Base-by-base conservation (phyloP, 257 asterid genomes). In the Gardenia jasminoides region DNA sequence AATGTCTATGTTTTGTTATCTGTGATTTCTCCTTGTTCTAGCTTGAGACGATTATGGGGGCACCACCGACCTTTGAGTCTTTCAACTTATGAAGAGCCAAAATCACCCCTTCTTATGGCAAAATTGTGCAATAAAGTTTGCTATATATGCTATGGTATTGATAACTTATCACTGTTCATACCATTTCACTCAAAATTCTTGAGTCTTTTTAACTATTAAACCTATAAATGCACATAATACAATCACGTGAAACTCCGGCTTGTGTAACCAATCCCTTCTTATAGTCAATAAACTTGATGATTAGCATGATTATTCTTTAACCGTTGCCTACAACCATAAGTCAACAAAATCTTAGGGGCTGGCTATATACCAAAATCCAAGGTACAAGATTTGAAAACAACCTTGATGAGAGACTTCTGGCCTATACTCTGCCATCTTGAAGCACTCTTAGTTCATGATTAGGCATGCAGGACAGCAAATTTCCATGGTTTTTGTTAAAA, bases 51-150 rank as follows among this genome's bases (percentile, higher is more conserved):
- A 17, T 17, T 43, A 22, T 41, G 16, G 58, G 58, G 75, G 36
- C 24, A 44, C 39, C 3, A 47, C 74, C 31, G 10, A 2, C 9
- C 48, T 24, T 69, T 48, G 30, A 52, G 1, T 31, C 48, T 73
- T 73, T 73, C 9, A 16, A 9, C 66, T 73, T 1, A 52, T 46
- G 66, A 41, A 77, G 7, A 33, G 75, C 67, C 67, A 67, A 77
- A n/a, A 48, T 13, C 33, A 33, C 54, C 75, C 56, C 54, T 36
- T 64, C 17, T 28, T 28, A 13, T 3, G 41, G 69, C 13, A 7
- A 56, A 64, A 28, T 64, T 28, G 2, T n/a, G 6, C 16, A 2
- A 26, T 10, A 12, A 11, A 20, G n/a, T n/a, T 46, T 46, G 48
- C n/a, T n/a, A n/a, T n/a, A n/a, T n/a, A n/a, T n/a, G n/a, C n/a